phyloP scores from a whole-genome alignment of 768 basidiomycete species.

The Trametes cingulata region DNA sequence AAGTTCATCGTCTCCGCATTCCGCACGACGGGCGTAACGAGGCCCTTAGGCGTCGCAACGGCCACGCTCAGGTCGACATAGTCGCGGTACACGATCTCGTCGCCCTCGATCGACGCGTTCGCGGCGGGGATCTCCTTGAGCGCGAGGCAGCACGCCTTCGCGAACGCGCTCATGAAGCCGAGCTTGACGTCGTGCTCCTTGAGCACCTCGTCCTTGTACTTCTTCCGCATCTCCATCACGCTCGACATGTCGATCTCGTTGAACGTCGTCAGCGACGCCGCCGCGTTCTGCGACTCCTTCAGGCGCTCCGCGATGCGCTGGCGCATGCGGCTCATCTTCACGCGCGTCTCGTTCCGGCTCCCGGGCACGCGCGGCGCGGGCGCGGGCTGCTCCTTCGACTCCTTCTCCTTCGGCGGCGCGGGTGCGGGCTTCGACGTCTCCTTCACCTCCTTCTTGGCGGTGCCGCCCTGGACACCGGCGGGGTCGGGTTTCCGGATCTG shows the following conservation, averaged over 20 bases:
- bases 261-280: constrained; percentile 96
- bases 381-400: constrained; percentile 29
- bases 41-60: constrained; percentile 95
- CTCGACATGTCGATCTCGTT: constrained; percentile 99
- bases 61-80: constrained; percentile 94
- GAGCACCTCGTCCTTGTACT: constrained; percentile 89
- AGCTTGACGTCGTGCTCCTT: constrained; percentile 95
- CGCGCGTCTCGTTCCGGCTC: constrained; percentile 85
- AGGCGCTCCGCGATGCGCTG: constrained; percentile 95
- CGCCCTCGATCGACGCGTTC: constrained; percentile 93
- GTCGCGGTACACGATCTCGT: constrained; percentile 90
- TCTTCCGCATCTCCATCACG: constrained; percentile 87
- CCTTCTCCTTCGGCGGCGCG: constrained; percentile 26
- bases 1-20: constrained; percentile 88
- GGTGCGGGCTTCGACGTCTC: constrained; percentile 35
- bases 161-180: constrained; percentile 98
- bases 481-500: constrained; percentile 29
- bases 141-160: constrained; percentile 80
- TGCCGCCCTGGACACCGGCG: constrained; percentile 35
- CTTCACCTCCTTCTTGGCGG: constrained; percentile 38
- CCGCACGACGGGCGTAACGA: constrained; percentile 94
- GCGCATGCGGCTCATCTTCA: constrained; percentile 99
- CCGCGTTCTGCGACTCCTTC: constrained; percentile 97
- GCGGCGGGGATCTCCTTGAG: constrained; percentile 91
- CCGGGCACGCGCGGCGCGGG: constrained; percentile 43